Conservation (phyloP, 805 yeast genomes). For the Ogataea nakhonphanomensis region DNA sequence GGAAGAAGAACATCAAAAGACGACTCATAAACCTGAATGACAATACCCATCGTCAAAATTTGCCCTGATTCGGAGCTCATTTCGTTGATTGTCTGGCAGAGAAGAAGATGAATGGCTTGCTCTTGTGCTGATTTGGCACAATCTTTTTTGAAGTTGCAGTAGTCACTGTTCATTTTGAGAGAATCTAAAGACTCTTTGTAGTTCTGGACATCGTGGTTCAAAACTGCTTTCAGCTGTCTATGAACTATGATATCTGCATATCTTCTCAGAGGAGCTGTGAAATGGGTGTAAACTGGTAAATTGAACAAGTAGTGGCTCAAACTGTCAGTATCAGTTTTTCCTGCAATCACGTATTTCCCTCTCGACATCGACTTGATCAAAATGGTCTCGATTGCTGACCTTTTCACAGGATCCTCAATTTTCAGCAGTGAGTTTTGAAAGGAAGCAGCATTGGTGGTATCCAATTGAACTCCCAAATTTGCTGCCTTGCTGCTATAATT, state of each 20-base stretch:
- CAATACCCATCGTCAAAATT: conserved; percentile 78
- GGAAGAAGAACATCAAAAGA: conserved; percentile 92
- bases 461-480: conserved; percentile 63
- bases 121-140: conserved; percentile 92
- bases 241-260: conserved; percentile 92
- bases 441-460: conserved; percentile 68
- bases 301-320: conserved; percentile 79
- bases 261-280: conserved; percentile 87
- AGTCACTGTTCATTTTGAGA: conserved; percentile 79
- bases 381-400: conserved; percentile 75
- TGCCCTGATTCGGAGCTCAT: conserved; percentile 75
- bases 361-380: conserved; percentile 78
- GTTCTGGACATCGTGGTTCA: conserved; percentile 41
- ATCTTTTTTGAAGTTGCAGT: conserved; percentile 93
- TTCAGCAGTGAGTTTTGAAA: conserved; percentile 67
- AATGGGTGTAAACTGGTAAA: conserved; percentile 85
- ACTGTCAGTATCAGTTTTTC: conserved; percentile 75
- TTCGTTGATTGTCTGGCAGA: conserved; percentile 80
- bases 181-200: conserved; percentile 58
- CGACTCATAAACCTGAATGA: conserved; percentile 90
- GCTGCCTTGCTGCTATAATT: conserved; percentile 70
- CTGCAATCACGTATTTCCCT: conserved; percentile 87
- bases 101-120: conserved; percentile 83
- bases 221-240: conserved; percentile 74
- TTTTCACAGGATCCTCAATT: conserved; percentile 56